A percentile compares a stretch with the other conserved stretches of the same genome.
These are phyloP conservation scores for Tagetes patula DNA, from an alignment of 129 eudicot genomes.

Conservation along the genomic window DNA sequence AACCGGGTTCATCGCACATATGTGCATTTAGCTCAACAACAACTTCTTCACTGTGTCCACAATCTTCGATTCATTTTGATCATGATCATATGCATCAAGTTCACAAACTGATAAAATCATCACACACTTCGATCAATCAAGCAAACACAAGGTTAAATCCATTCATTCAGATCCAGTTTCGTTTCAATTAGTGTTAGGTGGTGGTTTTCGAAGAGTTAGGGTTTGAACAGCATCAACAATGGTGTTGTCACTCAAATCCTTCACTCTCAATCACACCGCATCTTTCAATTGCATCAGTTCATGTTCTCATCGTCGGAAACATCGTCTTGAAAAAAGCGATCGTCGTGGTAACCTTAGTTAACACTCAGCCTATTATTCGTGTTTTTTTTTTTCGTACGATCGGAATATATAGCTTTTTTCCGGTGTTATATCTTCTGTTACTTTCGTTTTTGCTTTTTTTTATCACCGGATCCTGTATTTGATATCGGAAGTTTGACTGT, in stretches of 20 bases:
- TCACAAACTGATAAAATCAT: background rate
- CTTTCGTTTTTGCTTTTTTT: background rate
- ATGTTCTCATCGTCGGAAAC: slow-evolving; percentile 73
- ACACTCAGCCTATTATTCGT: slow-evolving; percentile 29
- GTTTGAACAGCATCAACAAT: slow-evolving; percentile 73
- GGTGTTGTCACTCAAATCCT: slow-evolving; percentile 52
- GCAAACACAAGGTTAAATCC: background rate
- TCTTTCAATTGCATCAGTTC: slow-evolving; percentile 41
- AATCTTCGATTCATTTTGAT: slow-evolving; percentile 9
- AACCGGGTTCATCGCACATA: slow-evolving; percentile 8
- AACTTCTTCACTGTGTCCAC: background rate
- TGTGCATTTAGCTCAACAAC: background rate
- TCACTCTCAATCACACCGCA: slow-evolving; percentile 32
- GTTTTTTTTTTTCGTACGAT: background rate
- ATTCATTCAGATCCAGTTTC: background rate
- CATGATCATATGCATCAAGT: slow-evolving; percentile 25
- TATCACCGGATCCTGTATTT: background rate
- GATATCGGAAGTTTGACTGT: background rate
- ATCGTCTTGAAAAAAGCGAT: slow-evolving; percentile 67
- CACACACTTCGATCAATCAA: slow-evolving; percentile 9
- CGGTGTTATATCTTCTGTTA: background rate
- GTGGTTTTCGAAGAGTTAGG: slow-evolving; percentile 14
- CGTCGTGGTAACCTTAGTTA: slow-evolving; percentile 98
- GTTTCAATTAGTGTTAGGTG: slow-evolving; percentile 13
- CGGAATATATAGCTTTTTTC: slow-evolving; percentile 13